These are phyloP conservation scores for Tricholoma matsutake DNA, from an alignment of 768 basidiomycete genomes.

Conservation along the genomic window DNA sequence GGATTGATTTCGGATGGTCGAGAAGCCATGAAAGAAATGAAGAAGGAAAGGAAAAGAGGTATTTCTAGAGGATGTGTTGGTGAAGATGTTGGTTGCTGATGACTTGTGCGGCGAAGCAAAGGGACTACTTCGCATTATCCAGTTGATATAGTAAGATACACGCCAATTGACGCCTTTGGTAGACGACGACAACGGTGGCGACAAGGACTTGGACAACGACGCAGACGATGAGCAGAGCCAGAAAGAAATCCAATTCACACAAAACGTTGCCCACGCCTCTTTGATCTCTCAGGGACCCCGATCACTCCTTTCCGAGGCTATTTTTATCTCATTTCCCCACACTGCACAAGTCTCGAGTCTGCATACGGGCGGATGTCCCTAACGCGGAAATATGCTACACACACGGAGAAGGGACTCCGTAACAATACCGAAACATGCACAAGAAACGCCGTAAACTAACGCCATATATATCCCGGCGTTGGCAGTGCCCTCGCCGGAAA, in stretches of 20 bases:
- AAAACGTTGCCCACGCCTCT: conserved; percentile 14
- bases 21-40: conserved; percentile 33
- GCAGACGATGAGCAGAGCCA: conserved; percentile 19
- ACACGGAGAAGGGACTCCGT: background rate
- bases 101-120: conserved; percentile 20
- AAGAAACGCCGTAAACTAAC: background rate
- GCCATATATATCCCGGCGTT: background rate
- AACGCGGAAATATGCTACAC: background rate
- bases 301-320: conserved; percentile 8
- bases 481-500: too few relatives aligned
- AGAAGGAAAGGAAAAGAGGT: conserved; percentile 20
- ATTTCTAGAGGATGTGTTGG: conserved; percentile 13
- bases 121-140: conserved; percentile 32
- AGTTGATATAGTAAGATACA: conserved; percentile 12
- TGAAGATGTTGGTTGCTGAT: conserved; percentile 19
- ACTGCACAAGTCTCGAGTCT: background rate
- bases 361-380: background rate
- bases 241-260: conserved; percentile 13
- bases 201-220: conserved; percentile 19
- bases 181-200: conserved; percentile 16
- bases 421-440: background rate
- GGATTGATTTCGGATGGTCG: conserved; percentile 31
- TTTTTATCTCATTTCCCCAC: conserved; percentile 1
- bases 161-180: conserved; percentile 6
- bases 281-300: conserved; percentile 22